Percentiles rank a stretch among this genome's conserved stretches.
phyloP scores from a whole-genome alignment of 2,329 filamentous ascomycete species.

The Trichoderma asperellum region DNA sequence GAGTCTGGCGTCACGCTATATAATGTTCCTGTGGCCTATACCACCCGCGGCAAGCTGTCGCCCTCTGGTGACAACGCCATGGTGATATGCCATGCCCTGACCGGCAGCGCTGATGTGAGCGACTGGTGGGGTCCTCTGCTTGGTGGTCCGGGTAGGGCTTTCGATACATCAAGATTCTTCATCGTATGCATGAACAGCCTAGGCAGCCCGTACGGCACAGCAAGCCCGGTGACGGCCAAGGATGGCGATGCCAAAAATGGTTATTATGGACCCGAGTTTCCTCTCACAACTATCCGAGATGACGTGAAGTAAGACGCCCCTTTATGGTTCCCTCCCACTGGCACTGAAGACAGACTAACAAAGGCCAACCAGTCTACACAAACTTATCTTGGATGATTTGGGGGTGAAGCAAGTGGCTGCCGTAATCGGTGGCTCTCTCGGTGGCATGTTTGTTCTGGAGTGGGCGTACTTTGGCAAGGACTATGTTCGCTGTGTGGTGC shows the following conservation, averaged over 20 bases:
- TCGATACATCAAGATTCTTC: slow-evolving; percentile 83
- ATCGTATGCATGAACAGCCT: slow-evolving; percentile 85
- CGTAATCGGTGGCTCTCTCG: slow-evolving; percentile 82
- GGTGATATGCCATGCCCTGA: slow-evolving; percentile 82
- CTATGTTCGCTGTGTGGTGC: slow-evolving; percentile 79
- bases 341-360: slow-evolving; percentile 31
- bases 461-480: slow-evolving; percentile 90
- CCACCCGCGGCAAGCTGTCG: slow-evolving; percentile 64
- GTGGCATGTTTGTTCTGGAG: slow-evolving; percentile 88
- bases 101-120: slow-evolving; percentile 80
- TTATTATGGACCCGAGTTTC: slow-evolving; percentile 93
- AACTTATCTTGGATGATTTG: slow-evolving; percentile 76
- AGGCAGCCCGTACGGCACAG: slow-evolving; percentile 83
- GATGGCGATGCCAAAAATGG: slow-evolving; percentile 75
- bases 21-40: slow-evolving; percentile 75
- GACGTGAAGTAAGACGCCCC: slow-evolving; percentile 77
- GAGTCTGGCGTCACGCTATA: slow-evolving; percentile 85
- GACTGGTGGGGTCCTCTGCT: slow-evolving; percentile 90
- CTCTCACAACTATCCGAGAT: slow-evolving; percentile 90
- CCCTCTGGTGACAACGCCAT: slow-evolving; percentile 66
- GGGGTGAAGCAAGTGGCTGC: slow-evolving; percentile 78
- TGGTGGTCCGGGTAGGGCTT: slow-evolving; percentile 75
- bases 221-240: slow-evolving; percentile 86
- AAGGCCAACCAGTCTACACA: slow-evolving; percentile 72
- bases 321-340: slow-evolving; percentile 20